Evolutionary conservation across 2,329 filamentous ascomycete genomes (phyloP).

Genomic region (Fusarium chlamydosporum): DNA sequence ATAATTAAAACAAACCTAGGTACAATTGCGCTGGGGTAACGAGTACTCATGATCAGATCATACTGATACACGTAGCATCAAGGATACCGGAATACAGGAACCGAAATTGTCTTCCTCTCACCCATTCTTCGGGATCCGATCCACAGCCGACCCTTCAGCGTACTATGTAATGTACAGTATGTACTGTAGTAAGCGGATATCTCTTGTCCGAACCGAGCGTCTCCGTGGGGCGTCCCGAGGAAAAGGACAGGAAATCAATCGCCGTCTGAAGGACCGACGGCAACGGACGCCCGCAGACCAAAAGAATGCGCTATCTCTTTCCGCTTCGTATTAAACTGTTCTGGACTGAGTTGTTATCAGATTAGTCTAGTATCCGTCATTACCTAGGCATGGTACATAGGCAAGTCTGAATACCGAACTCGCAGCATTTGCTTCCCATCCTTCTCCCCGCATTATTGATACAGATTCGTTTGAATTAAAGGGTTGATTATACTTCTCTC

Average conservation of each 20-base stretch:
- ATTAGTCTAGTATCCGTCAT: conserved; percentile 3
- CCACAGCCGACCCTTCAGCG: conserved; percentile 11
- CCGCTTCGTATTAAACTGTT: background rate
- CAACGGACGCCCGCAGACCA: conserved; percentile 25
- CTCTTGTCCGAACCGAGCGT: conserved; percentile 47
- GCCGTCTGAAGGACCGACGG: background rate
- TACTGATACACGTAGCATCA: background rate
- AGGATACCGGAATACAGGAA: background rate
- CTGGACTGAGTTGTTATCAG: conserved; percentile 6
- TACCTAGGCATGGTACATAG: no score
- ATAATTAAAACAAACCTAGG: conserved; percentile 5
- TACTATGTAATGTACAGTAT: no score
- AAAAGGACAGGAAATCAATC: conserved; percentile 29
- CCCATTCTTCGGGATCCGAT: conserved; percentile 7
- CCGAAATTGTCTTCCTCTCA: conserved; percentile 10
- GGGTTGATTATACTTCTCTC: conserved; percentile 1
- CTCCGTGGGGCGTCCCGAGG: conserved; percentile 44
- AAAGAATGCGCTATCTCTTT: conserved; percentile 2
- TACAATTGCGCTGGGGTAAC: conserved; percentile 4
- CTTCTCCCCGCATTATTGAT: conserved; percentile 35
- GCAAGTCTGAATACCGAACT: background rate
- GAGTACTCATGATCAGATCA: conserved; percentile 3
- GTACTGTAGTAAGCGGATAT: conserved; percentile 30
- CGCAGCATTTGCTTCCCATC: conserved; percentile 7
- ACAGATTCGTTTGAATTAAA: background rate